Conservation (phyloP, 1,284 basidiomycete genomes). For the Ustilago xerochloae region DNA sequence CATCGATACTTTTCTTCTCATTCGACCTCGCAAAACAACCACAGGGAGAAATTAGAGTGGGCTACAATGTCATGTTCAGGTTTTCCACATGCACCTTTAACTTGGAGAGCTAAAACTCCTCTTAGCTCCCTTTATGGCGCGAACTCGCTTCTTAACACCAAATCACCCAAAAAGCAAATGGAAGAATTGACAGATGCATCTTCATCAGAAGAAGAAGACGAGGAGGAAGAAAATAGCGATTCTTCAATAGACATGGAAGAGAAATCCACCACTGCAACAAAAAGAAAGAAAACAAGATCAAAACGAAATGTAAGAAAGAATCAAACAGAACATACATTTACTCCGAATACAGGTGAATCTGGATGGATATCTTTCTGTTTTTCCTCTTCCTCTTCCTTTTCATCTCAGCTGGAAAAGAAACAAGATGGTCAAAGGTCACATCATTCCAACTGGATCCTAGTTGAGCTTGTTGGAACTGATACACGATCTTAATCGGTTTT, state of each 20-base stretch:
- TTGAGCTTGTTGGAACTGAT: slow-evolving; percentile 43
- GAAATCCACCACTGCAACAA: not conserved
- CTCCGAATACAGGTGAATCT: slow-evolving; percentile 32
- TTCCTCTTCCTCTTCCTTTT: no score
- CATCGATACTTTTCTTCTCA: slow-evolving; percentile 17
- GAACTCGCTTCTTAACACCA: slow-evolving; percentile 25
- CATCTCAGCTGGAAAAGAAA: slow-evolving; percentile 2
- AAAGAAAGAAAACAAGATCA: slow-evolving; percentile 24
- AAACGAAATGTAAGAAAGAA: slow-evolving; percentile 31
- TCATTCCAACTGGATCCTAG: slow-evolving; percentile 31
- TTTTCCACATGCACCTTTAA: slow-evolving; percentile 52
- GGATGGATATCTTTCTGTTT: slow-evolving; percentile 41
- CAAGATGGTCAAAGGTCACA: not conserved
- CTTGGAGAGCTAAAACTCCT: slow-evolving; percentile 43
- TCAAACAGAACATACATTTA: slow-evolving; percentile 39
- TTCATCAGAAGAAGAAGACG: slow-evolving; percentile 20
- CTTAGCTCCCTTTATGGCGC: slow-evolving; percentile 31
- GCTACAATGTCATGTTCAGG: slow-evolving; percentile 38
- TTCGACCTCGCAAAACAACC: not conserved
- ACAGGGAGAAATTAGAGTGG: slow-evolving; percentile 15
- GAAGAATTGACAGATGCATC: slow-evolving; percentile 23
- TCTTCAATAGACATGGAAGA: slow-evolving; percentile 34
- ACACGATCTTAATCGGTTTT: slow-evolving; percentile 40
- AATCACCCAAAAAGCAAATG: not conserved
- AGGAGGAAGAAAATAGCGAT: slow-evolving; percentile 22